A percentile compares a stretch with the other conserved stretches of the same genome.
phyloP scores from a whole-genome alignment of 2,329 filamentous ascomycete species.

The Ophiocordyceps polyrhachis-furcata region DNA sequence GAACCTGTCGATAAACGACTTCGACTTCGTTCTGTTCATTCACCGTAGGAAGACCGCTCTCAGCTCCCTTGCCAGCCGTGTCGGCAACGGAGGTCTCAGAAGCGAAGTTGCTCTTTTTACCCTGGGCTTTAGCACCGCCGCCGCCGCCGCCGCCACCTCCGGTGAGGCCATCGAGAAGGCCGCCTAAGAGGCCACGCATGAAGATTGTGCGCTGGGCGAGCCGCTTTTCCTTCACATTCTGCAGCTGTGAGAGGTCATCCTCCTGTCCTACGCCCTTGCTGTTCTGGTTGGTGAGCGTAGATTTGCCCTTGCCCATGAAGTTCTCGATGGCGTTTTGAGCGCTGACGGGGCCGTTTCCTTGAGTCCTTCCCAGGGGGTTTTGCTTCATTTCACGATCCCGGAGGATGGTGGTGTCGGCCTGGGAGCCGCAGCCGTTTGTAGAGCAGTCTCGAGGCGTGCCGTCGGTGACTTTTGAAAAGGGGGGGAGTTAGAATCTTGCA shows the following conservation, averaged over 20 bases:
- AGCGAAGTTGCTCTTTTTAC: conserved; percentile 19
- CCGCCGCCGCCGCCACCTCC: conserved; percentile 8
- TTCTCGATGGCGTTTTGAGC: conserved; percentile 34
- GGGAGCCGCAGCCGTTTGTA: conserved; percentile 40
- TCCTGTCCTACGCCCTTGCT: conserved; percentile 17
- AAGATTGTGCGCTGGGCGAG: conserved; percentile 10
- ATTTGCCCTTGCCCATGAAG: conserved; percentile 36
- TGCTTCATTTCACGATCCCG: conserved; percentile 37
- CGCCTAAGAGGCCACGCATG: conserved; percentile 13
- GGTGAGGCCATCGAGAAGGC: conserved; percentile 3
- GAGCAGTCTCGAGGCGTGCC: conserved; percentile 51
- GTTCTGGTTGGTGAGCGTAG: background rate
- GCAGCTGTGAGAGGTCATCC: conserved; percentile 19
- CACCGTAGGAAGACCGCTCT: conserved; percentile 38
- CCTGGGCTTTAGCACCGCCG: conserved; percentile 7
- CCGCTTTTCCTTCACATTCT: conserved; percentile 1
- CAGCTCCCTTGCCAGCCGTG: conserved; percentile 33
- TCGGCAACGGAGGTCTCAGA: conserved; percentile 33
- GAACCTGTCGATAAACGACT: conserved; percentile 39
- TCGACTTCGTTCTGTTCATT: conserved; percentile 39
- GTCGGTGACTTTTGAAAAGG: conserved; percentile 32
- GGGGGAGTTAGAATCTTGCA: background rate
- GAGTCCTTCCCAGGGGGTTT: conserved; percentile 43
- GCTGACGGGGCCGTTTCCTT: conserved; percentile 38
- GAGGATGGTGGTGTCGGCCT: conserved; percentile 54